phyloP scores from a whole-genome alignment of 768 basidiomycete species.

The Pulveroboletus sp. region DNA sequence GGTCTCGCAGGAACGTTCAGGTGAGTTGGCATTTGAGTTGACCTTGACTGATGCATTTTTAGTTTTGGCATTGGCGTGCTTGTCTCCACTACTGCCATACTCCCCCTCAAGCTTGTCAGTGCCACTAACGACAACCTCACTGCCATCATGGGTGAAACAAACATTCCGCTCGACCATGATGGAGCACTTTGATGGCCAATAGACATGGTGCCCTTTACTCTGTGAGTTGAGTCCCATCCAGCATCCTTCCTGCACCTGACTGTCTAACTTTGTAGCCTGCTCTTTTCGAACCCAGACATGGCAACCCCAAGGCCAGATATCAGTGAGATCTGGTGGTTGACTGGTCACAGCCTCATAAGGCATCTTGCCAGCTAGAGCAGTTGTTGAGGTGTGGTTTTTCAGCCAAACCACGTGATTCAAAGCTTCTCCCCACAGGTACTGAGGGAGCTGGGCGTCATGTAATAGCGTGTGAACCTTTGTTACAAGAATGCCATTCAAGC shows the following conservation, averaged over 20 bases:
- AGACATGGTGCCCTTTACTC: background rate
- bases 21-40: background rate
- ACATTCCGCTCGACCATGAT: background rate
- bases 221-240: background rate
- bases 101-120: background rate
- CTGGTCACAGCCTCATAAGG: background rate
- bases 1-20: background rate
- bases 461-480: background rate
- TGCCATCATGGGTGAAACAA: background rate
- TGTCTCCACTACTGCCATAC: background rate
- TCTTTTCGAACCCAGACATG: too few relatives aligned
- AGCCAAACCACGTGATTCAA: background rate
- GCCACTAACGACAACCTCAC: too few relatives aligned
- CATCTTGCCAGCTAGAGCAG: background rate
- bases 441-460: background rate
- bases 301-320: background rate
- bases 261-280: background rate
- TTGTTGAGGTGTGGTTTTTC: background rate
- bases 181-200: background rate
- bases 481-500: background rate
- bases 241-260: background rate
- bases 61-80: background rate
- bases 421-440: constrained; percentile 2
- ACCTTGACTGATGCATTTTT: background rate
- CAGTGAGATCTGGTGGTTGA: background rate